These are phyloP conservation scores for Stagonosporopsis rhizophila DNA, from an alignment of 2,329 filamentous ascomycete genomes.

Conservation along the genomic window DNA sequence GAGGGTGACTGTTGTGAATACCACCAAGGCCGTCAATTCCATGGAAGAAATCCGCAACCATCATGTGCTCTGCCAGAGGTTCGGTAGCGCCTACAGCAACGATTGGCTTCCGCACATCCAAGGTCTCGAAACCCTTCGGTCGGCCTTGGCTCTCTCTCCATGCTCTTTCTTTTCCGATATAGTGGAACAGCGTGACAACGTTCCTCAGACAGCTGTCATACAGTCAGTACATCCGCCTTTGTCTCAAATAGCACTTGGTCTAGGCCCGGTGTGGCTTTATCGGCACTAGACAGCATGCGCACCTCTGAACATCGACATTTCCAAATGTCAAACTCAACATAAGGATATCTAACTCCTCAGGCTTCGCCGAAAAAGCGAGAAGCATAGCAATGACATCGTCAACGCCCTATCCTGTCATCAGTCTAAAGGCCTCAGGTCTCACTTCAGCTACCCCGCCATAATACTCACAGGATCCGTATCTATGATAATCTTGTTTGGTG, in stretches of 20 bases:
- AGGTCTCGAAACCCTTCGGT: slow-evolving; percentile 72
- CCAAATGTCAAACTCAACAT: slow-evolving; percentile 92
- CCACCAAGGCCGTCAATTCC: slow-evolving; percentile 58
- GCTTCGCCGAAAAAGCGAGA: slow-evolving; percentile 79
- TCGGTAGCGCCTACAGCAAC: slow-evolving; percentile 87
- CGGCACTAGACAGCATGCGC: slow-evolving; percentile 24
- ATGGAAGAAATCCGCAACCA: slow-evolving; percentile 77
- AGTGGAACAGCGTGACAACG: slow-evolving; percentile 87
- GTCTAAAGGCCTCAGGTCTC: not conserved
- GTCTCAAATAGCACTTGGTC: not conserved
- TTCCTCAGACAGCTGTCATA: slow-evolving; percentile 80
- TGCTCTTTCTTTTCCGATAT: slow-evolving; percentile 84
- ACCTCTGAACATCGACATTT: slow-evolving; percentile 88
- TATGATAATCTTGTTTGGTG: slow-evolving; percentile 76
- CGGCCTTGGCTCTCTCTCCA: slow-evolving; percentile 78
- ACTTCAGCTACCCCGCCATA: slow-evolving; percentile 15
- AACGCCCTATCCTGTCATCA: slow-evolving; percentile 65
- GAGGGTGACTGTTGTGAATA: slow-evolving; percentile 57
- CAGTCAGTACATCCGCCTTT: not conserved
- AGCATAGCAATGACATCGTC: slow-evolving; percentile 92
- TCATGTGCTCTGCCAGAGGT: slow-evolving; percentile 80
- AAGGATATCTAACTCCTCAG: slow-evolving; percentile 84
- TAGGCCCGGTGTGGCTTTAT: not conserved
- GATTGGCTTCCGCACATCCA: slow-evolving; percentile 77
- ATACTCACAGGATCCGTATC: slow-evolving; percentile 85